These are phyloP conservation scores for Leucocoprinus sp. DNA, from an alignment of 768 basidiomycete species.

Conservation along the genomic window DNA sequence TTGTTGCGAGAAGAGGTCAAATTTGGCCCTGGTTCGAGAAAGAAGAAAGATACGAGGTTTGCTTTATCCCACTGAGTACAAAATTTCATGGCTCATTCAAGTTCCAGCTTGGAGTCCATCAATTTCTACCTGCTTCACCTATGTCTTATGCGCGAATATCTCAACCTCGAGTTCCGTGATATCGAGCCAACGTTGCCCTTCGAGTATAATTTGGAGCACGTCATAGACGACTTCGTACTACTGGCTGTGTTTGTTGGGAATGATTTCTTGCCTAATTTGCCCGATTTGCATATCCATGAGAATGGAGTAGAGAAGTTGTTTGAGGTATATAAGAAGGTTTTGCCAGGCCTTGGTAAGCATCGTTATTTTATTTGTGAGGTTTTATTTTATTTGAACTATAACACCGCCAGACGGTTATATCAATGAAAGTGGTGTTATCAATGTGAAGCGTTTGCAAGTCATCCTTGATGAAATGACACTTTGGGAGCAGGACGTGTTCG, in stretches of 20 bases:
- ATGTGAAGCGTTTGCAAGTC: constrained; percentile 71
- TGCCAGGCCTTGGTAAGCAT: constrained; percentile 62
- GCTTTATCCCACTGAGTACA: constrained; percentile 5
- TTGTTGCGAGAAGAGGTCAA: constrained; percentile 96
- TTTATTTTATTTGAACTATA: background rate
- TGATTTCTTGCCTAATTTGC: constrained; percentile 93
- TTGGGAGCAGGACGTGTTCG: constrained; percentile 87
- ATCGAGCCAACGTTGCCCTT: constrained; percentile 64
- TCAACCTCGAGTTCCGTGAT: constrained; percentile 88
- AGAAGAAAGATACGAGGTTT: constrained; percentile 54
- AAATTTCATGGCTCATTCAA: background rate
- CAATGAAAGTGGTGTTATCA: constrained; percentile 83
- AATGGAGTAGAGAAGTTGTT: constrained; percentile 91
- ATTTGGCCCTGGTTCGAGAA: constrained; percentile 76
- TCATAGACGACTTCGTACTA: constrained; percentile 97
- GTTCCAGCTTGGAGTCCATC: constrained; percentile 54
- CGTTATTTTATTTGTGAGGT: background rate
- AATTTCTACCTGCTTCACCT: constrained; percentile 95
- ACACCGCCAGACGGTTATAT: constrained; percentile 71
- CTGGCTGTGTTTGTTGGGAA: constrained; percentile 97
- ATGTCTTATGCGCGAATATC: constrained; percentile 91
- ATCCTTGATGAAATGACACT: constrained; percentile 82
- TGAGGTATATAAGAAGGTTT: constrained; percentile 88
- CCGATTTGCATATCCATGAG: constrained; percentile 95
- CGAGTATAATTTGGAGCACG: constrained; percentile 80